Evolutionary conservation across 331 rosid genomes (phyloP).

Genomic region (Cydonia oblonga): DNA sequence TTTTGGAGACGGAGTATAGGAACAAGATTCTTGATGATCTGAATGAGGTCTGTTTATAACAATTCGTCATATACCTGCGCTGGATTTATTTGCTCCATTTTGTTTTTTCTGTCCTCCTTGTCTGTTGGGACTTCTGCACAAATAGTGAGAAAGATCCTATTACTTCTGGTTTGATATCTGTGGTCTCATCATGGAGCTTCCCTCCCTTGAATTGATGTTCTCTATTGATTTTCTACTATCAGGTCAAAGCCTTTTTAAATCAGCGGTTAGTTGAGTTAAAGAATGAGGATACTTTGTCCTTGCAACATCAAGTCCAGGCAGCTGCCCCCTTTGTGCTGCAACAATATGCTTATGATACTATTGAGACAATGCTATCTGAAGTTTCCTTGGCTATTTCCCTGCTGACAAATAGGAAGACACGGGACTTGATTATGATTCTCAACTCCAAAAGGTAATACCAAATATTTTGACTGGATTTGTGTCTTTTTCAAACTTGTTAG

Average conservation of each 20-base stretch:
- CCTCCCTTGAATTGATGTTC: constrained; percentile 1
- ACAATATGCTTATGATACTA: constrained; percentile 67
- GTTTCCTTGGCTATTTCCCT: constrained; percentile 69
- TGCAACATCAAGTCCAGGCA: constrained; percentile 91
- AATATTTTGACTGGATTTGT: background rate
- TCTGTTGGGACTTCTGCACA: background rate
- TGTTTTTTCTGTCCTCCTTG: background rate
- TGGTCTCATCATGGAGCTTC: background rate
- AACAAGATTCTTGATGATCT: constrained; percentile 87
- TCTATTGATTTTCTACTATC: constrained; percentile 18
- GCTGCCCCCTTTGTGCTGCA: constrained; percentile 79
- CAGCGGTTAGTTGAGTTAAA: constrained; percentile 68
- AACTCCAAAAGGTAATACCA: constrained; percentile 62
- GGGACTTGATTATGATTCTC: constrained; percentile 86
- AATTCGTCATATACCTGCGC: background rate
- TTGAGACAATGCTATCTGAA: constrained; percentile 55
- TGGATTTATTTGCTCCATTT: background rate
- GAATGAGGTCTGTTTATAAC: constrained; percentile 47
- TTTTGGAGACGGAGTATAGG: constrained; percentile 79
- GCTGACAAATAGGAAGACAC: constrained; percentile 71
- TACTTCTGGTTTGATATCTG: constrained; percentile 6
- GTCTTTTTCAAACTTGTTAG: no score
- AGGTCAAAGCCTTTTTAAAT: constrained; percentile 73
- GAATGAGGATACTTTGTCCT: constrained; percentile 66
- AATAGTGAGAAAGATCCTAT: background rate